Evolutionary conservation across 345 rosid species (phyloP).

Genomic region (Crucihimalaya himalaica): DNA sequence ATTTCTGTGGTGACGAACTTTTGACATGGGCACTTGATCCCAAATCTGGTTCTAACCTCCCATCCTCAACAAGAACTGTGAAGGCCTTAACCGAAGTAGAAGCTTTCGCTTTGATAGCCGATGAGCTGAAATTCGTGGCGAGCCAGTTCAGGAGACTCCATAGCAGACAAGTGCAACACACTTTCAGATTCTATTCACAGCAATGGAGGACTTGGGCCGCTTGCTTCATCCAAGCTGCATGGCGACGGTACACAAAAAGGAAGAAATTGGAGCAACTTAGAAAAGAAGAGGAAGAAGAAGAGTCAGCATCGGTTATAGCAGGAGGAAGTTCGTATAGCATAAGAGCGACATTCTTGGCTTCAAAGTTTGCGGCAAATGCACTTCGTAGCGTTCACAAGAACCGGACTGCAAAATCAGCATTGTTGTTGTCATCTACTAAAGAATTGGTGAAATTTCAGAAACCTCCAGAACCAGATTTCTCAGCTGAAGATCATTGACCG

Average conservation of each 20-base stretch:
- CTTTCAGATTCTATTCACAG: constrained; percentile 93
- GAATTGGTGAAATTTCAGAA: constrained; percentile 82
- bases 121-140: constrained; percentile 90
- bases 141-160: constrained; percentile 93
- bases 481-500: constrained; percentile 68
- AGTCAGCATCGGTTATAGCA: constrained; percentile 26
- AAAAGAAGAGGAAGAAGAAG: constrained; percentile 77
- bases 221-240: constrained; percentile 93
- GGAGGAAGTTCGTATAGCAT: constrained; percentile 70
- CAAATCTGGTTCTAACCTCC: constrained; percentile 77
- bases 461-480: constrained; percentile 96
- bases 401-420: constrained; percentile 47
- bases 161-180: constrained; percentile 95
- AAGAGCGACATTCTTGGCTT: constrained; percentile 88
- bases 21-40: constrained; percentile 98
- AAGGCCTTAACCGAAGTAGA: constrained; percentile 85
- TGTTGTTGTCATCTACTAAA: constrained; percentile 50
- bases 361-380: constrained; percentile 88
- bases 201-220: constrained; percentile 99
- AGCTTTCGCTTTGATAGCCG: constrained; percentile 87
- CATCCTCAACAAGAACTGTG: constrained; percentile 90
- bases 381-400: constrained; percentile 87
- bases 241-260: constrained; percentile 84
- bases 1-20: constrained; percentile 96
- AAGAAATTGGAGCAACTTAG: constrained; percentile 72